Base-by-base conservation (phyloP, 2,329 filamentous ascomycete species). In the Hypoxylon sp. region DNA sequence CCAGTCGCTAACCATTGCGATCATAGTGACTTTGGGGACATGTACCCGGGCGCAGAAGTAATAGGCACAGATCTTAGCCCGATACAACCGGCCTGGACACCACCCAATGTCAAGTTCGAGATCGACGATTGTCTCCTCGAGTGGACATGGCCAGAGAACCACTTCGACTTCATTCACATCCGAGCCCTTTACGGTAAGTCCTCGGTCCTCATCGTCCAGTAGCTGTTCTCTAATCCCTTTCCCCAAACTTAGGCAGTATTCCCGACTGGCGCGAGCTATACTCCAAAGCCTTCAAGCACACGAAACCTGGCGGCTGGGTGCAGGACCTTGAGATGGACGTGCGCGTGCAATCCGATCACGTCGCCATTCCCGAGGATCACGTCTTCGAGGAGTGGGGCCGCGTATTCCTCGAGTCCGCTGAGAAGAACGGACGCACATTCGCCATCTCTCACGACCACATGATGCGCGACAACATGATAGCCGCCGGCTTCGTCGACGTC, bases 1-100 rank as follows among this genome's bases (percentile, higher is more conserved):
- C 82, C 80, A 77, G 81, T 90, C 11, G 89, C 88, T 14, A 82
- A 85, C 10, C 90, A 90, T 73, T 81, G 6, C 90, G 90, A 78
- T 80, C 41, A 5, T 14, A 63, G 55, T 30, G 56, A 60, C 48
- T 65, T 71, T 9, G 70, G 58, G 21, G 73, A 75, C 46, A 59
- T 62, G 45, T 74, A 67, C 52, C 69, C 71, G 2, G 53, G 63
- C 53, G 69, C 72, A 13, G 60, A 71, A 45, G 71, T 75, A 11
- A 56, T 72, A 32, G 74, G 74, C 11, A 65, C 72, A 6, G 74
- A 75, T 65, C 61, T 74, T 14, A 68, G 61, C 14, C 74, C 73
- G 2, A 75, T 73, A 53, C 74, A 75, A 57, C 71, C 73, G 10
- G 43, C 53, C 3, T 75, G 73, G 73, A 79, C 85, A 3, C 85